Evolutionary conservation across 768 basidiomycete genomes (phyloP).

Genomic region (Trametes elegans): DNA sequence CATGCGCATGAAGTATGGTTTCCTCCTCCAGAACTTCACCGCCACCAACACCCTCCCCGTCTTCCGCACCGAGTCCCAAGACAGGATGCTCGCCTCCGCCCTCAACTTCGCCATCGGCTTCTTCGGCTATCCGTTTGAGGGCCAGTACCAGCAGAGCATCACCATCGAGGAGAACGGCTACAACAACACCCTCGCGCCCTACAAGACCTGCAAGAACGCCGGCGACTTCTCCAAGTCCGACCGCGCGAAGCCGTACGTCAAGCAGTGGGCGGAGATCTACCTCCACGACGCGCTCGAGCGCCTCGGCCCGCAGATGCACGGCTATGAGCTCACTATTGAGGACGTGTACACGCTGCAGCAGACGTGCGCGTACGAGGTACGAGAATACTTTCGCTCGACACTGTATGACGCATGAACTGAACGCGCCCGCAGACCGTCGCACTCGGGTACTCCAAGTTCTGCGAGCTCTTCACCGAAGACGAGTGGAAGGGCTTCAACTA

Average conservation of each 20-base stretch:
- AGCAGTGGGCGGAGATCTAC: slow-evolving; percentile 70
- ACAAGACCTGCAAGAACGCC: slow-evolving; percentile 78
- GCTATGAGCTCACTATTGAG: slow-evolving; percentile 59
- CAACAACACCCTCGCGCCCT: slow-evolving; percentile 79
- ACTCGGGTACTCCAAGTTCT: slow-evolving; percentile 88
- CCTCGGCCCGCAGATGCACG: slow-evolving; percentile 55
- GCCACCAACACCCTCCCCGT: slow-evolving; percentile 41
- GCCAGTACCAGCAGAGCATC: slow-evolving; percentile 45
- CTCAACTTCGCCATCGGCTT: slow-evolving; percentile 52
- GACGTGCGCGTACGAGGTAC: slow-evolving; percentile 81
- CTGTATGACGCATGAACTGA: background rate
- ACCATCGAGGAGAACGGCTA: slow-evolving; percentile 40
- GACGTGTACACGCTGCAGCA: slow-evolving; percentile 80
- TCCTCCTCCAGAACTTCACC: slow-evolving; percentile 42
- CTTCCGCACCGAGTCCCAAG: slow-evolving; percentile 53
- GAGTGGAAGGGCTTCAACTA: slow-evolving; percentile 96
- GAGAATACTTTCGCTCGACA: background rate
- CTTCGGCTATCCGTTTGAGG: slow-evolving; percentile 45
- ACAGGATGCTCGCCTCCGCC: slow-evolving; percentile 53
- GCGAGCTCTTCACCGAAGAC: slow-evolving; percentile 82
- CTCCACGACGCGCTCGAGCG: slow-evolving; percentile 63
- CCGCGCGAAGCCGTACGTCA: slow-evolving; percentile 56
- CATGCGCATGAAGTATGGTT: slow-evolving; percentile 42
- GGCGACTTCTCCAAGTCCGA: slow-evolving; percentile 42
- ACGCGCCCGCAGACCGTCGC: slow-evolving; percentile 69